phyloP scores from a whole-genome alignment of 2,329 filamentous ascomycete genomes.

The Rutstroemia sp. region DNA sequence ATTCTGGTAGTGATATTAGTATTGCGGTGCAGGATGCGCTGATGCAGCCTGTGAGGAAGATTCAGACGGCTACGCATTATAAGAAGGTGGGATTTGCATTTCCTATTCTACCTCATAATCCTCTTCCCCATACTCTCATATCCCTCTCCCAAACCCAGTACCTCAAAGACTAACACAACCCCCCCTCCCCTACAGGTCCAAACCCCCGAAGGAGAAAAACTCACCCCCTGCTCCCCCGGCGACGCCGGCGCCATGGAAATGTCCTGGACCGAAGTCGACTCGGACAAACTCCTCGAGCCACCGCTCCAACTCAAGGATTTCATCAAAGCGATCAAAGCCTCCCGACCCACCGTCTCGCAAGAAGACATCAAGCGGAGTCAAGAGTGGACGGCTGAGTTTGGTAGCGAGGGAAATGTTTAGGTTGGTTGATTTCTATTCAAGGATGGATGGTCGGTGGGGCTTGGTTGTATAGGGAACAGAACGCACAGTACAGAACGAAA shows the following conservation, averaged over 20 bases:
- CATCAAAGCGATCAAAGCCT: slow-evolving; percentile 80
- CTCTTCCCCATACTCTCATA: not conserved
- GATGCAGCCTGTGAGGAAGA: slow-evolving; percentile 96
- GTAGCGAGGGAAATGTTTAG: slow-evolving; percentile 62
- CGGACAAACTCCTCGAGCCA: slow-evolving; percentile 79
- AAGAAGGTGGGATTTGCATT: slow-evolving; percentile 61
- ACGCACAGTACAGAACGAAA: too few species aligned
- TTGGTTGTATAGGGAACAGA: too few species aligned
- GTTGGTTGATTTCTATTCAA: not conserved
- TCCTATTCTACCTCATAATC: not conserved
- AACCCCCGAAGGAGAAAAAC: slow-evolving; percentile 57
- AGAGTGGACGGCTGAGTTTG: slow-evolving; percentile 95
- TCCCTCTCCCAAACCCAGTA: too few species aligned
- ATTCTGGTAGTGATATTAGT: slow-evolving; percentile 90
- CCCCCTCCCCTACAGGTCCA: slow-evolving; percentile 49
- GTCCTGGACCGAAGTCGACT: slow-evolving; percentile 83
- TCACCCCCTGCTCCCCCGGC: slow-evolving; percentile 91
- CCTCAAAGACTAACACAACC: slow-evolving; percentile 4
- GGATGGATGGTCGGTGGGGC: slow-evolving; percentile 9
- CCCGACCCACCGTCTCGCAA: slow-evolving; percentile 80
- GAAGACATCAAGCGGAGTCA: slow-evolving; percentile 78
- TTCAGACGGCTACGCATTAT: slow-evolving; percentile 96
- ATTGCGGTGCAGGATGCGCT: slow-evolving; percentile 94
- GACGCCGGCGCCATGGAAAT: slow-evolving; percentile 83
- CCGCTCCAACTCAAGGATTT: slow-evolving; percentile 87